These are phyloP conservation scores for Cystobasidium tubakii DNA, from an alignment of 768 basidiomycete genomes.

Conservation along the genomic window DNA sequence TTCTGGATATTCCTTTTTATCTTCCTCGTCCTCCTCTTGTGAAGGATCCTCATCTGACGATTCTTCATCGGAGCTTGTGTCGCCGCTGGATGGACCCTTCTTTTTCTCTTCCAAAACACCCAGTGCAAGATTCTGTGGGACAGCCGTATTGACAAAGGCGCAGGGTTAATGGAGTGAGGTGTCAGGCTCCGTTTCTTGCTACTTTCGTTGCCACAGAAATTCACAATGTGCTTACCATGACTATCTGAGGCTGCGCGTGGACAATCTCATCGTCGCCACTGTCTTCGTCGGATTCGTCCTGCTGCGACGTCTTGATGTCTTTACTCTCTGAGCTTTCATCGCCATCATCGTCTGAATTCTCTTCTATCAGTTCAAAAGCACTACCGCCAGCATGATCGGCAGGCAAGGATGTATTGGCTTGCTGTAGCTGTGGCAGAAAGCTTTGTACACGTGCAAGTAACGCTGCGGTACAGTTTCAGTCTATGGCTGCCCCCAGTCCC, in stretches of 20 bases:
- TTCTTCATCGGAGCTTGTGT: not conserved
- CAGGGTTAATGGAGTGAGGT: no score
- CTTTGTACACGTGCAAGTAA: conserved; percentile 28
- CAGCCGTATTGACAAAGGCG: no score
- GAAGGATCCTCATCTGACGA: not conserved
- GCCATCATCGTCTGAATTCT: not conserved
- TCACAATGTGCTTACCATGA: not conserved
- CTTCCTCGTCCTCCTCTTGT: not conserved
- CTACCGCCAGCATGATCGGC: not conserved
- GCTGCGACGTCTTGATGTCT: not conserved
- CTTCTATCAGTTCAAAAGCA: conserved; percentile 25
- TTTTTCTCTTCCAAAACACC: conserved; percentile 26
- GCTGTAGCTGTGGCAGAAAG: conserved; percentile 32
- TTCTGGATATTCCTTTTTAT: no score
- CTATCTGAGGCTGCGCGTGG: not conserved
- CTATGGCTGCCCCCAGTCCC: not conserved
- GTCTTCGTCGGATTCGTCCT: not conserved
- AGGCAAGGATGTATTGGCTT: conserved; percentile 11
- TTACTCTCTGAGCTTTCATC: not conserved
- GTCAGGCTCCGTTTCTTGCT: no score
- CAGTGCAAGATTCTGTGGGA: conserved; percentile 27
- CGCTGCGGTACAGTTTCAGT: conserved; percentile 7
- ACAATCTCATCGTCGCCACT: not conserved
- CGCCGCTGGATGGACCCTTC: not conserved
- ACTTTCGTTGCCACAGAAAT: not conserved